Conservation (phyloP, 495 filamentous ascomycete species). For the Penicillium subrubescens region DNA sequence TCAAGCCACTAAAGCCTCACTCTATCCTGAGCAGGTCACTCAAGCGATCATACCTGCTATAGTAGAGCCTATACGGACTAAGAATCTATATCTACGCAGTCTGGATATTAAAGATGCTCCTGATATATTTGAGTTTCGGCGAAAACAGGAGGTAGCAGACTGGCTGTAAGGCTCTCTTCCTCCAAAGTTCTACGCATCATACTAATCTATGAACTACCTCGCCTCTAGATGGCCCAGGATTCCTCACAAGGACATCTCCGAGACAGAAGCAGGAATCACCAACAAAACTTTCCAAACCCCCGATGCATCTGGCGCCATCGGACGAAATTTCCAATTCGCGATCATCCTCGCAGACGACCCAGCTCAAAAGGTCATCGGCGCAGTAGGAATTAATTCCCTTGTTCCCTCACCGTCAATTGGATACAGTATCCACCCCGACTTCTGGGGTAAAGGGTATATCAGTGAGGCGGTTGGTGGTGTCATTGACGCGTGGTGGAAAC, state of each 20-base stretch:
- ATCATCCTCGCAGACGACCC: constrained; percentile 21
- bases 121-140: constrained; percentile 24
- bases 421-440: constrained; percentile 30
- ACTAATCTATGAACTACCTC: background rate
- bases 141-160: constrained; percentile 29
- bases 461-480: constrained; percentile 26
- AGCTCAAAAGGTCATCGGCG: constrained; percentile 22
- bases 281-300: constrained; percentile 25
- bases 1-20: constrained; percentile 1
- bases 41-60: constrained; percentile 21
- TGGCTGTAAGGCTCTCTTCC: constrained; percentile 26
- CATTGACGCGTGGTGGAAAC: constrained; percentile 29
- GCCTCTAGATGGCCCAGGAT: constrained; percentile 22
- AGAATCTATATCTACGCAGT: constrained; percentile 25
- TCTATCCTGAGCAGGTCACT: constrained; percentile 21
- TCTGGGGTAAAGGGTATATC: constrained; percentile 25
- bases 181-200: too few species aligned
- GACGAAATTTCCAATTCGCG: constrained; percentile 27
- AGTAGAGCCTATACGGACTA: constrained; percentile 17
- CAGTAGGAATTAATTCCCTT: constrained; percentile 27
- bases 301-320: constrained; percentile 27
- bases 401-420: constrained; percentile 30
- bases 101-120: constrained; percentile 20
- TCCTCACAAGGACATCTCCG: constrained; percentile 21
- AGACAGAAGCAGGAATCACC: constrained; percentile 25